Evolutionary conservation across 768 basidiomycete species (phyloP).

Genomic region (Mycena pura): DNA sequence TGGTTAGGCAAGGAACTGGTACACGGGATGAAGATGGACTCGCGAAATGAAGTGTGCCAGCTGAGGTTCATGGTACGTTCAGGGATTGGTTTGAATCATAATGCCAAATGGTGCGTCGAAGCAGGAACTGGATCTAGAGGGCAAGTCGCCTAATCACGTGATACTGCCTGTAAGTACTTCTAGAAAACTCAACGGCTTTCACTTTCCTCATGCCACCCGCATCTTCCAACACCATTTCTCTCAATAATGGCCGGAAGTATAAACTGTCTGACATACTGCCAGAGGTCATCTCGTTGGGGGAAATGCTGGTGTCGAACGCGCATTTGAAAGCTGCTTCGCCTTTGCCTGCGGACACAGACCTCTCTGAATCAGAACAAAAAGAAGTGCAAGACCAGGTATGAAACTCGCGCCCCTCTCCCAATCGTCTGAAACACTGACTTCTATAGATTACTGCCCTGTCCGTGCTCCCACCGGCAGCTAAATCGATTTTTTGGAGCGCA

Average conservation of each 20-base stretch:
- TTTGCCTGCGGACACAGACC: constrained; percentile 14
- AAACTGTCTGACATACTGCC: constrained; percentile 4
- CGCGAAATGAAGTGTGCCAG: too few species aligned
- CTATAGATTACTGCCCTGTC: constrained; percentile 18
- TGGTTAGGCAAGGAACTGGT: too few species aligned
- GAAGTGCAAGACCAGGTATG: constrained; percentile 19
- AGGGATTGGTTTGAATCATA: too few species aligned
- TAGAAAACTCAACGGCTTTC: too few species aligned
- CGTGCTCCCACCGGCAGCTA: constrained; percentile 15
- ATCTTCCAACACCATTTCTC: not conserved
- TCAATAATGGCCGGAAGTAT: constrained; percentile 20
- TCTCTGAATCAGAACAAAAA: constrained; percentile 11
- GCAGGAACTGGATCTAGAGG: too few species aligned
- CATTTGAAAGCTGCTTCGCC: constrained; percentile 17
- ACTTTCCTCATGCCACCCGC: not conserved
- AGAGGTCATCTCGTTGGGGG: not conserved
- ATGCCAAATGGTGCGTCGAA: too few species aligned
- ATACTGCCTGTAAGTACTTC: too few species aligned
- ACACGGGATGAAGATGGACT: too few species aligned
- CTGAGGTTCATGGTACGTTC: too few species aligned
- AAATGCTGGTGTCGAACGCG: constrained; percentile 11
- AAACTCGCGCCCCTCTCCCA: not conserved
- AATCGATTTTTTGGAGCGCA: constrained; percentile 20
- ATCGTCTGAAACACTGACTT: not conserved
- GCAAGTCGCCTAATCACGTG: too few species aligned